Conservation (phyloP, 176 grass and related monocot species). For the Oryza officinalis region DNA sequence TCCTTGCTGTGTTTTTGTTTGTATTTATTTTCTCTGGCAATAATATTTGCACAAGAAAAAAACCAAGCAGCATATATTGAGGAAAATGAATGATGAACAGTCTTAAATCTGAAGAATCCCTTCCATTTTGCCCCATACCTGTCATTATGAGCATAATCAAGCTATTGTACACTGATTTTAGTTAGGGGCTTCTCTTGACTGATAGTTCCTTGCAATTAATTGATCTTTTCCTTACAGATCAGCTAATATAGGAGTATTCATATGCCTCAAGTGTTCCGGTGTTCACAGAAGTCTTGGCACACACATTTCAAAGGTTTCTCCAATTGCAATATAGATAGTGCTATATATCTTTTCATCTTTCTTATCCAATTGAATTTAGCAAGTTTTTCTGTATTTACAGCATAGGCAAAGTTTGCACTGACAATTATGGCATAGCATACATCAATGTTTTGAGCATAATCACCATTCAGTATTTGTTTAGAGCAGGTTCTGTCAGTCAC, state of each 20-base stretch:
- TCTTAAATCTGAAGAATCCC: neutral
- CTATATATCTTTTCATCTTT: neutral
- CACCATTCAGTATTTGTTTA: neutral
- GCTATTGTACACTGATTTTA: neutral
- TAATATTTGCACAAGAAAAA: neutral
- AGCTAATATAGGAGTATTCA: constrained; percentile 65
- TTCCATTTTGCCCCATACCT: neutral
- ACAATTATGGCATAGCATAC: neutral
- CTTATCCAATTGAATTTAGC: neutral
- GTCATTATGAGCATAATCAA: neutral
- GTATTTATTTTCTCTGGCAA: neutral
- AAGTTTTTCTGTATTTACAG: neutral
- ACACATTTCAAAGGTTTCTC: constrained; percentile 74
- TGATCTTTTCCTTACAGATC: constrained; percentile 49
- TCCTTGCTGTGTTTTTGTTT: neutral
- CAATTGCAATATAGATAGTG: neutral
- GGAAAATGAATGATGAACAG: neutral
- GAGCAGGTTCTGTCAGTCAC: constrained; percentile 67
- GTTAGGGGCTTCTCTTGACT: neutral
- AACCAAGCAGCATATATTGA: neutral
- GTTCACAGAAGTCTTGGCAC: constrained; percentile 73
- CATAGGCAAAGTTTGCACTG: neutral
- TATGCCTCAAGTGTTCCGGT: constrained; percentile 68
- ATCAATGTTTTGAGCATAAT: neutral
- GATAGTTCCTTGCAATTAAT: neutral